Base-by-base conservation (phyloP, 2,329 filamentous ascomycete species). In the Nemania serpens region DNA sequence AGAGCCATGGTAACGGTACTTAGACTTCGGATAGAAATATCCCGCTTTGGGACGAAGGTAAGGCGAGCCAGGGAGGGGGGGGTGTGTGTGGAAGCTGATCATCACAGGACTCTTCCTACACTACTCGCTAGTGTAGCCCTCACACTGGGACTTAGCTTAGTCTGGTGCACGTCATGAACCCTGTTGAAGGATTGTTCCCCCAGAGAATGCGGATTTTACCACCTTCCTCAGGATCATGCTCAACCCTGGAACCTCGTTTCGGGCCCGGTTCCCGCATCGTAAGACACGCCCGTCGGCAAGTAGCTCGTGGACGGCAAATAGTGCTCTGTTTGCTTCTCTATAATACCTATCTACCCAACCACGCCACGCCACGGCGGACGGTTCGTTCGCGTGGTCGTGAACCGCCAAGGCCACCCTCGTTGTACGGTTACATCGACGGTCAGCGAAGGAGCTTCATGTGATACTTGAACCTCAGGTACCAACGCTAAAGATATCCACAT, bases 1-100 rank as follows among this genome's bases (percentile, higher is more conserved):
- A 15, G 62, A 55, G 25, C 62, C 62, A 59, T 64, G 59, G 62
- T 41, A 46, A 53, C 62, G 62, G 62, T 54, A 64, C 59, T 22
- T 34, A 11, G 39, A 50, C 15, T 34, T 39, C 34, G 46, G 50
- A 18, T 13, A 43, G 34, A 25, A 39, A 25, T 37, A 33, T 39
- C 55, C 47, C 52, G 50, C 37, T 61, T 59, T 61, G 46, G 62
- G 62, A 54, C 47, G 50, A 43, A 12, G 17, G 20, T 34, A 37
- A 53, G 57, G 54, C 54, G 36, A 52, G 42, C 34, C 53, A 42
- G 43, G n/a, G 13, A 36, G 18, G 33, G 33, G 37, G 43, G 15
- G 15, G 25, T 29, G 25, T 29, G 25, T 29, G 25, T 29, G 25
- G 25, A 29, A 29, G 29, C 45, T 50, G 48, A 46, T 22, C 36